Evolutionary conservation across 768 basidiomycete genomes (phyloP), one percentile per base, ranked within the genome.

Genomic region (Dacryopinax primogenitus): DNA sequence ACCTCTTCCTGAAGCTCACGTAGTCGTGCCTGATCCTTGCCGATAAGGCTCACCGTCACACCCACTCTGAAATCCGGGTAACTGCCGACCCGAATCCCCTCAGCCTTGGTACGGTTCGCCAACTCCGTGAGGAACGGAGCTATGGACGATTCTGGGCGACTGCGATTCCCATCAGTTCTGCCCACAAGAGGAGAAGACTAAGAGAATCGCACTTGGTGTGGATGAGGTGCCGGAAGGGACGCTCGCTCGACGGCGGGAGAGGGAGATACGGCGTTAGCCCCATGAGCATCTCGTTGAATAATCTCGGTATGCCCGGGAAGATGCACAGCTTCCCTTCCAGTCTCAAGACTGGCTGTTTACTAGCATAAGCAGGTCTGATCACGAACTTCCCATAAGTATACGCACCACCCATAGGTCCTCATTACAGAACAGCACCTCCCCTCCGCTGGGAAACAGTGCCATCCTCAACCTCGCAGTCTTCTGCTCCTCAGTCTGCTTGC

Each of bases 271-370:
- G 83, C 15, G 83, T 83, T 23, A 94, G 77, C 21, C 81, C 84
- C 64, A 85, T 81, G 35, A 96, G 76, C 80, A 97, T 86, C 73
- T 82, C 83, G 70, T 87, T 84, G 76, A 94, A 95, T 33, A 95
- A 79, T 2, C 79, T 75, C 0, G 94, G 94, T 47, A 96, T 90
- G 33, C 94, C 94, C 0, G 94, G 94, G 76, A 97, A 86, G 30
- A 97, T 79, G 75, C 91, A 95, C 16, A 96, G 79, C 76, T 90
- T 94, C 26, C 88, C 87, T 69, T 83, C 83, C 1, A 96, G 78
- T 18, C 92, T 81, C 0, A 95, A 85, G 13, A 96, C 90, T 28
- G 93, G 93, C 88, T 90, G 26, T 26, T n/a, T 18, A 23, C 26
- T 13, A 16, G 18, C 23, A 0, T 15, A n/a, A 1, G 62, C 11